These are phyloP conservation scores for Erythrobasidium hasegawianum DNA, from an alignment of 1,284 basidiomycete genomes.

Conservation along the genomic window DNA sequence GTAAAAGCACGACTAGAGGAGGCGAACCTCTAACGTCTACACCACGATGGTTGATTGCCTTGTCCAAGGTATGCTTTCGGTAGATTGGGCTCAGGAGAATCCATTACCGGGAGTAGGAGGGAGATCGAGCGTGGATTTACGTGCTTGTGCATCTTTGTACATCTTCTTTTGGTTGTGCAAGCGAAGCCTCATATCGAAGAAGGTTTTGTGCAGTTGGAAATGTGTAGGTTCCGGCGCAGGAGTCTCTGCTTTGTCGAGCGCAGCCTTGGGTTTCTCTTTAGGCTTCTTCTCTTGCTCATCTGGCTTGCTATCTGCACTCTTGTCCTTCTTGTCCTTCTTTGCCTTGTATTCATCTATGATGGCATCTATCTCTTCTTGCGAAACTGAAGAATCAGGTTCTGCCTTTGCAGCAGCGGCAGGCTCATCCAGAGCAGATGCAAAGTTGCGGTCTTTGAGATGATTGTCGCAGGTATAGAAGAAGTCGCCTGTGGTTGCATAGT, in stretches of 20 bases:
- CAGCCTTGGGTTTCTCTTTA: conserved; percentile 1
- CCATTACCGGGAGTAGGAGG: conserved; percentile 6
- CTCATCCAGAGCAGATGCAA: conserved; percentile 20
- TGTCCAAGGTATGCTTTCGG: too few relatives aligned
- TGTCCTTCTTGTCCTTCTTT: conserved; percentile 33
- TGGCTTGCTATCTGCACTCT: conserved; percentile 18
- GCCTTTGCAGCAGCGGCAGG: neutral
- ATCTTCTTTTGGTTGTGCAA: conserved; percentile 14
- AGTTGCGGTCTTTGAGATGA: conserved; percentile 33
- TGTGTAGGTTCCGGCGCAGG: conserved; percentile 12
- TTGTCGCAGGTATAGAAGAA: conserved; percentile 23
- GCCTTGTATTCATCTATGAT: conserved; percentile 35
- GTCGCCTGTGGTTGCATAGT: conserved; percentile 27
- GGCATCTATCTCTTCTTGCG: conserved; percentile 26
- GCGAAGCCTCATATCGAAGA: conserved; percentile 22
- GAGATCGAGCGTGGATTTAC: conserved; percentile 11
- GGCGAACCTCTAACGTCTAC: too few relatives aligned
- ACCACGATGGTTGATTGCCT: too few relatives aligned
- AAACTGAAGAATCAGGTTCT: neutral
- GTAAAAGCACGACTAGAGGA: too few relatives aligned
- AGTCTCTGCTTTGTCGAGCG: neutral
- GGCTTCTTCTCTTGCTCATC: neutral
- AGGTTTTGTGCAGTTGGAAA: conserved; percentile 24
- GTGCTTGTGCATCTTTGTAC: conserved; percentile 14
- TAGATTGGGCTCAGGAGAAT: too few relatives aligned